A percentile compares a stretch with the other conserved stretches of the same genome.
Conservation (phyloP, 179 eudicot species). For the Nepenthes alata region DNA sequence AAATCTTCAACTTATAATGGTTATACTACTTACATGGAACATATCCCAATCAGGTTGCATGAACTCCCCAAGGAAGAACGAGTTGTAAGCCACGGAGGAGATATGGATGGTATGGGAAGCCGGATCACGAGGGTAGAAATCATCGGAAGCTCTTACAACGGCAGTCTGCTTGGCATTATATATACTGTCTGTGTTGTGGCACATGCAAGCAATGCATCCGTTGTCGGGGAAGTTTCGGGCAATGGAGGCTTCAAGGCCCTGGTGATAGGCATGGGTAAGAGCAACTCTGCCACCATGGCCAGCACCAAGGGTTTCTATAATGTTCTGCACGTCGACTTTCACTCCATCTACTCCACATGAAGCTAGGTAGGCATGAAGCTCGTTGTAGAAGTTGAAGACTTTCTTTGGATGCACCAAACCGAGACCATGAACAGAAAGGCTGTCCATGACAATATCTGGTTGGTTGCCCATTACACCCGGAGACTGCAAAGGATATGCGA, state of each 20-base stretch:
- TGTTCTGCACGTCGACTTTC: constrained; percentile 88
- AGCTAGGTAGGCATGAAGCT: constrained; percentile 86
- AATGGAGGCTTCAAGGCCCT: constrained; percentile 75
- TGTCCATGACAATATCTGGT: constrained; percentile 85
- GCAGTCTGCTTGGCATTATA: constrained; percentile 74
- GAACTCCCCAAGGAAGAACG: constrained; percentile 84
- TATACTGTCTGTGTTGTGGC: constrained; percentile 81
- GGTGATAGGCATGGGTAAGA: constrained; percentile 67
- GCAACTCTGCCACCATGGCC: constrained; percentile 89
- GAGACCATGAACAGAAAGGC: constrained; percentile 70
- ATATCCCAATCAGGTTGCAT: constrained; percentile 99
- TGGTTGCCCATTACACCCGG: constrained; percentile 83
- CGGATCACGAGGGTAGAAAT: constrained; percentile 83
- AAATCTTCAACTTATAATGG: no score
- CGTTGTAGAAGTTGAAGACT: constrained; percentile 78
- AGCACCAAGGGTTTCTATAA: constrained; percentile 87
- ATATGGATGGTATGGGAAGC: constrained; percentile 96
- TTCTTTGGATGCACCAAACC: constrained; percentile 86
- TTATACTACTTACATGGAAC: constrained; percentile 63
- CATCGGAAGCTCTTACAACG: constrained; percentile 90
- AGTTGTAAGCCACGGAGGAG: constrained; percentile 74
- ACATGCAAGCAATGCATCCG: constrained; percentile 90
- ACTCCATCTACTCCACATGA: constrained; percentile 90
- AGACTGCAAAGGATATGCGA: constrained; percentile 85
- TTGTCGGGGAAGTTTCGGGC: constrained; percentile 68